phyloP scores from a whole-genome alignment of 1,284 basidiomycete species.

The Abortiporus biennis region DNA sequence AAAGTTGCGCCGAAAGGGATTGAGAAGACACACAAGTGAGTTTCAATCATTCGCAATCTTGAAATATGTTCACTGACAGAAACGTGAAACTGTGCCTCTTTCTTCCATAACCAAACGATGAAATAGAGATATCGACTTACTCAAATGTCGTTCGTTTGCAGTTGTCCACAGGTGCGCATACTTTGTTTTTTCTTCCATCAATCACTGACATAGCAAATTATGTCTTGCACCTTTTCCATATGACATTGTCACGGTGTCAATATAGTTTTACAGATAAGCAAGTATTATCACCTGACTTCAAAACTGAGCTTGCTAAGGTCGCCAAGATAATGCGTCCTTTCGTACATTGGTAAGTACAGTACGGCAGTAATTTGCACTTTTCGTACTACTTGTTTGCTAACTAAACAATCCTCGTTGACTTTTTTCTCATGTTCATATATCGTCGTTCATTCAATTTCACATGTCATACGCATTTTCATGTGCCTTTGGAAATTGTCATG shows the following conservation, averaged over 20 bases:
- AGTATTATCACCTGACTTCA: slow-evolving; percentile 64
- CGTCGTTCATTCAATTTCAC: no score
- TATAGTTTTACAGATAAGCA: slow-evolving; percentile 74
- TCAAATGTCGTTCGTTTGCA: slow-evolving; percentile 78
- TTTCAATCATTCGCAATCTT: slow-evolving; percentile 2
- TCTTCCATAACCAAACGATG: no score
- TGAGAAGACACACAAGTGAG: slow-evolving; percentile 71
- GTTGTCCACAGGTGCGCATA: slow-evolving; percentile 58
- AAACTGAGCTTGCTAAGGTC: slow-evolving; percentile 51
- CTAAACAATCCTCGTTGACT: no score
- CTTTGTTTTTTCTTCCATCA: not conserved
- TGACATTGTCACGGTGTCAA: not conserved
- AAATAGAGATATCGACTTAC: slow-evolving; percentile 81
- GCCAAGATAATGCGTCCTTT: slow-evolving; percentile 63
- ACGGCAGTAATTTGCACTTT: not conserved
- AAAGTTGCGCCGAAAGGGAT: slow-evolving; percentile 87
- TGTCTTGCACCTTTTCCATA: not conserved
- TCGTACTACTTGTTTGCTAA: no score
- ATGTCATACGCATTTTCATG: no score
- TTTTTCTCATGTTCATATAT: no score
- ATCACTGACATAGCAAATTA: not conserved
- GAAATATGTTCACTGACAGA: not conserved
- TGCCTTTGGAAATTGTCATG: slow-evolving; percentile 3
- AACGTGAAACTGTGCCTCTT: not conserved
- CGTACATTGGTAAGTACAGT: slow-evolving; percentile 66